Evolutionary conservation across 768 basidiomycete genomes (phyloP), one percentile per base, ranked within the genome.

Genomic region (Gymnopilus dilepis): DNA sequence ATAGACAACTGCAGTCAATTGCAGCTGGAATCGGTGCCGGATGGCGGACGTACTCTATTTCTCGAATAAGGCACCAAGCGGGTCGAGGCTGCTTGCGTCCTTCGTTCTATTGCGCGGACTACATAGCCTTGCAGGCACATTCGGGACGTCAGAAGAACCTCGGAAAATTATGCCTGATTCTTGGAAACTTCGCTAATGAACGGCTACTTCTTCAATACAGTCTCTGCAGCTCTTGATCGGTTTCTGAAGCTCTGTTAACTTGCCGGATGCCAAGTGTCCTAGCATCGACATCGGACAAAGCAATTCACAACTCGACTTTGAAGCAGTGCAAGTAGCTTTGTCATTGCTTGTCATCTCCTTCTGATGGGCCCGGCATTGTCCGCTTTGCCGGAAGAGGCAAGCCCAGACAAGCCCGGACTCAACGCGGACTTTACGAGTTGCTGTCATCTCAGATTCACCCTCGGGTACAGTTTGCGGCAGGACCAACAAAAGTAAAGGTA

Each of bases 81-180:
- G 34, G 21, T 21, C 5, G 6, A 24, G 24, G 3, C 11, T 53
- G 34, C 52, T 17, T 13, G 21, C 31, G 13, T 30, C 43, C 12
- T 48, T 8, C 59, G 24, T 41, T 34, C 40, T 48, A 30, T 59
- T 26, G 37, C 58, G 19, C 47, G 47, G 28, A 40, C 40, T 43
- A 26, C n/a, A n/a, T 51, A 38, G 30, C 45, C 21, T 51, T 31
- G 31, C 47, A 65, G 58, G 60, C 37, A 56, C 51, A 11, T 56
- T 28, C 58, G 60, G 57, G 56, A 45, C 21, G 53, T 64, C 56
- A 59, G 63, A 52, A 50, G 31, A 40, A 58, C 42, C 31, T 47
- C 45, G 47, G 47, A 40, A 24, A 58, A 48, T 28, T 38, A n/a
- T 21, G 22, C 34, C n/a, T 58, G 21, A 22, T 50, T 58, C 47